Evolutionary conservation across 768 basidiomycete species (phyloP).

Genomic region (Flagelloscypha sp.): DNA sequence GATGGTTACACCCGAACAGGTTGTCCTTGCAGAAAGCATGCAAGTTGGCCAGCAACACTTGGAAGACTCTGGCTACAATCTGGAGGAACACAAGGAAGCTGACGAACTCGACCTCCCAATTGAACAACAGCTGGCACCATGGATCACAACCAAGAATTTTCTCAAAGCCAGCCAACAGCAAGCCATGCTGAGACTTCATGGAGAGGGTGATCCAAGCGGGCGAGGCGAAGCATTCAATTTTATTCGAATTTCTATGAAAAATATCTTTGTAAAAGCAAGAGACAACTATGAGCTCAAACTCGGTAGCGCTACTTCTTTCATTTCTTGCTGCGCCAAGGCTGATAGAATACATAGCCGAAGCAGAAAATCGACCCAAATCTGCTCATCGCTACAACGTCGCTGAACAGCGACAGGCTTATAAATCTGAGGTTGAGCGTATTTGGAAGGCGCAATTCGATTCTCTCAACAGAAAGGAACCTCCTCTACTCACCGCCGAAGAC

Average conservation of each 20-base stretch:
- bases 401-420: slow-evolving; percentile 93
- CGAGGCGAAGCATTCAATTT: slow-evolving; percentile 97
- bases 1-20: slow-evolving; percentile 87
- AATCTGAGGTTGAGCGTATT: slow-evolving; percentile 93
- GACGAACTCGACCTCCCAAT: slow-evolving; percentile 89
- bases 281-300: slow-evolving; percentile 89
- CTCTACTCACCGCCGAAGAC: slow-evolving; percentile 67
- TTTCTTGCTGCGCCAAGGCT: slow-evolving; percentile 10
- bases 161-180: slow-evolving; percentile 90
- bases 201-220: slow-evolving; percentile 92
- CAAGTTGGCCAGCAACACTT: slow-evolving; percentile 93
- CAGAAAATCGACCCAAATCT: slow-evolving; percentile 82
- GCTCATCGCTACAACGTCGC: slow-evolving; percentile 87
- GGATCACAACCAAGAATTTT: slow-evolving; percentile 98
- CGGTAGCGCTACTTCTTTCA: slow-evolving; percentile 31
- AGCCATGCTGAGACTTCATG: slow-evolving; percentile 93
- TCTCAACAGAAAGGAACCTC: slow-evolving; percentile 76
- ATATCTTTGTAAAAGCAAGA: slow-evolving; percentile 93
- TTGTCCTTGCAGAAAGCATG: slow-evolving; percentile 94
- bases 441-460: slow-evolving; percentile 94
- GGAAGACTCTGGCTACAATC: slow-evolving; percentile 84
- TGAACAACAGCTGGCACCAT: slow-evolving; percentile 94
- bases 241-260: slow-evolving; percentile 96
- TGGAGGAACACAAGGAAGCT: slow-evolving; percentile 54
- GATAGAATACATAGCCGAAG: slow-evolving; percentile 52